These are phyloP conservation scores for Tubosaeta sp. DNA, from an alignment of 768 basidiomycete species.

Conservation along the genomic window DNA sequence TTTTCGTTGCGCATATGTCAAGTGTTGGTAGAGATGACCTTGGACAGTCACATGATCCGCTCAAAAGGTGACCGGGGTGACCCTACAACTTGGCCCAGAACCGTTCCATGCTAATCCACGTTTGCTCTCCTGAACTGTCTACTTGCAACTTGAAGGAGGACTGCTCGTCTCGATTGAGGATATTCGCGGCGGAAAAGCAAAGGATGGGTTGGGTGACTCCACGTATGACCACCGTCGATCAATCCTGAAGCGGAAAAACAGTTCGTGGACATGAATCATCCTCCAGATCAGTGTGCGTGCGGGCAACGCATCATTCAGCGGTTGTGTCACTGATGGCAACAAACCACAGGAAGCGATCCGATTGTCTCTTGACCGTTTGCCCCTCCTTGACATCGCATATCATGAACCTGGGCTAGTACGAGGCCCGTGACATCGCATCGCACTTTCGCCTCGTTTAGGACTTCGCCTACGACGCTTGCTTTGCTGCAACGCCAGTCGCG, in stretches of 20 bases:
- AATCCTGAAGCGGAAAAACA: not conserved
- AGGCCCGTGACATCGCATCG: not conserved
- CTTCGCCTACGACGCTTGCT: not conserved
- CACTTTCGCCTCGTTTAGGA: not conserved
- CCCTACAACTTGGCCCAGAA: no score
- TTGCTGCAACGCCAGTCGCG: not conserved
- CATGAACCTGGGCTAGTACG: no score
- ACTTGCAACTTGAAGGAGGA: no score
- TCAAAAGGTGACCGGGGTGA: no score
- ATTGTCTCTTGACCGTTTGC: not conserved
- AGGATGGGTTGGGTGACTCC: not conserved
- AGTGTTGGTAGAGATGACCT: no score
- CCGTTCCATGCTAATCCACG: no score
- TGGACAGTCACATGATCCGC: no score
- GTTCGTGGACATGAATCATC: not conserved
- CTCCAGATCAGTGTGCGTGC: not conserved
- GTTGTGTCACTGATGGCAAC: not conserved
- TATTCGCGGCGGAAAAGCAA: not conserved
- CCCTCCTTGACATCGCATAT: not conserved
- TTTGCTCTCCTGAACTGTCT: no score
- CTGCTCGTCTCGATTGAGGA: not conserved
- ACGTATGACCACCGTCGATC: not conserved
- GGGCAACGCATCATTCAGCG: not conserved
- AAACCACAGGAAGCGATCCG: not conserved
- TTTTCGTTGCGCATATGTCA: slow-evolving; percentile 9